Evolutionary conservation across 75 land plant genomes (phyloP).

Genomic region (Cunninghamia lanceolata): DNA sequence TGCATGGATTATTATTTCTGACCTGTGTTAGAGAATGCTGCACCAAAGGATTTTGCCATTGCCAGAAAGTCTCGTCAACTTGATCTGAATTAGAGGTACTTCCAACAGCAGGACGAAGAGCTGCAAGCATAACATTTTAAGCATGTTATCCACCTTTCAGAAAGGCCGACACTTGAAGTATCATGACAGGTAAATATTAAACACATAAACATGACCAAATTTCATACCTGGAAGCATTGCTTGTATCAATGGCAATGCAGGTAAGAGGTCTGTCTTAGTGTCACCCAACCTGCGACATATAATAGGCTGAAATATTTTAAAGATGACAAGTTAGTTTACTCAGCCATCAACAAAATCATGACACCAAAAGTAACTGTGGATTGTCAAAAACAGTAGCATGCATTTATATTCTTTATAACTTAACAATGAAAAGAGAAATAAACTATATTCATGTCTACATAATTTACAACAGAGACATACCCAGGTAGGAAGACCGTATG

Average conservation of each 20-base stretch:
- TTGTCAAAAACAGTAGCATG: background rate
- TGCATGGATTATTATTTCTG: background rate
- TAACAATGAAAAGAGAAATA: background rate
- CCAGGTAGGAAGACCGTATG: background rate
- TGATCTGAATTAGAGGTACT: constrained; percentile 32
- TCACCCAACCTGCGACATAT: constrained; percentile 69
- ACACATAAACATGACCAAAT: constrained; percentile 6
- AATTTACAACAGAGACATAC: background rate
- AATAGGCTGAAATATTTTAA: constrained; percentile 48
- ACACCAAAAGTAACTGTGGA: background rate
- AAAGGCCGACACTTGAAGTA: background rate
- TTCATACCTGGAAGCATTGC: constrained; percentile 82
- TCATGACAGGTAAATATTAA: constrained; percentile 2
- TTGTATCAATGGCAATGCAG: constrained; percentile 78
- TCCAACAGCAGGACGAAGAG: constrained; percentile 57
- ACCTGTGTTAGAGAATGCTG: constrained; percentile 89
- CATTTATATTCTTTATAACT: background rate
- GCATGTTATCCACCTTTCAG: background rate
- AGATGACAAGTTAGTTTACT: background rate
- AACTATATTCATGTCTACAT: background rate
- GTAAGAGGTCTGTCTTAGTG: constrained; percentile 61
- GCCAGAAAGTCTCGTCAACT: constrained; percentile 75
- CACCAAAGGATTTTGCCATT: constrained; percentile 72
- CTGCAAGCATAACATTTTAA: constrained; percentile 26
- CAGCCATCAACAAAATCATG: background rate